These are phyloP conservation scores for Ceratocystiopsis minuta DNA, from an alignment of 2,329 filamentous ascomycete genomes.

Conservation along the genomic window DNA sequence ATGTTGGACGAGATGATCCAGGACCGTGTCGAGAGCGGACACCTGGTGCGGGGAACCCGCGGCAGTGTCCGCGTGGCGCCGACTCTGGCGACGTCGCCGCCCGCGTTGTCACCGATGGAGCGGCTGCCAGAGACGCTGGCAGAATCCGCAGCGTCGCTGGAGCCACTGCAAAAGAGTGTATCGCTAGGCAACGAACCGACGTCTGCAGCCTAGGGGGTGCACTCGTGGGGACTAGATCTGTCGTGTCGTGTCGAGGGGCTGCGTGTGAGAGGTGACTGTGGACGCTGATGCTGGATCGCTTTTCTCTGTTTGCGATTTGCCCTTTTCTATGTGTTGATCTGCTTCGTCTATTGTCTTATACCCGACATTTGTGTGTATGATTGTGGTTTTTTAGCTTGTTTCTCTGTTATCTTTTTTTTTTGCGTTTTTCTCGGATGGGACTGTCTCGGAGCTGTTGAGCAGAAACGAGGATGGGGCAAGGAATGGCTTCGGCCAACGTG, in stretches of 20 bases:
- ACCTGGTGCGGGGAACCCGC: conserved; percentile 46
- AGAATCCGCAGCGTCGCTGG: conserved; percentile 1
- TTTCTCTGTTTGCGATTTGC: conserved; percentile 3
- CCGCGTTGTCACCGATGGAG: conserved; percentile 29
- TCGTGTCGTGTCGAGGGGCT: not conserved
- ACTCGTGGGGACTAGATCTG: conserved; percentile 8
- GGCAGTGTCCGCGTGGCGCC: conserved; percentile 45
- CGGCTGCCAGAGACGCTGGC: conserved; percentile 17
- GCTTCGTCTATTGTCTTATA: conserved; percentile 14
- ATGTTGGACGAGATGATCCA: conserved; percentile 96
- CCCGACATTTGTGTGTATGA: conserved; percentile 14
- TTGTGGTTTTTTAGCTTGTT: conserved; percentile 3
- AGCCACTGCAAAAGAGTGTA: conserved; percentile 13
- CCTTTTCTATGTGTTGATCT: not conserved
- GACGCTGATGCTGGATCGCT: not conserved
- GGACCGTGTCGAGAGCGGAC: conserved; percentile 61
- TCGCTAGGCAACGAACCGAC: conserved; percentile 12
- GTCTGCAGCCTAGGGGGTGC: conserved; percentile 11
- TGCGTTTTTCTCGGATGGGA: not conserved
- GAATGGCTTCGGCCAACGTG: too few species aligned
- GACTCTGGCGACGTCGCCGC: conserved; percentile 6
- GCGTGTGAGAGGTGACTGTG: not conserved
- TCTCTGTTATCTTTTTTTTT: conserved; percentile 7
- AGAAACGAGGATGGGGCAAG: too few species aligned
- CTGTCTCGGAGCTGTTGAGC: too few species aligned